Conservation (phyloP, 352 stramenopile genomes). For the Stephanocyclus meneghinianus region DNA sequence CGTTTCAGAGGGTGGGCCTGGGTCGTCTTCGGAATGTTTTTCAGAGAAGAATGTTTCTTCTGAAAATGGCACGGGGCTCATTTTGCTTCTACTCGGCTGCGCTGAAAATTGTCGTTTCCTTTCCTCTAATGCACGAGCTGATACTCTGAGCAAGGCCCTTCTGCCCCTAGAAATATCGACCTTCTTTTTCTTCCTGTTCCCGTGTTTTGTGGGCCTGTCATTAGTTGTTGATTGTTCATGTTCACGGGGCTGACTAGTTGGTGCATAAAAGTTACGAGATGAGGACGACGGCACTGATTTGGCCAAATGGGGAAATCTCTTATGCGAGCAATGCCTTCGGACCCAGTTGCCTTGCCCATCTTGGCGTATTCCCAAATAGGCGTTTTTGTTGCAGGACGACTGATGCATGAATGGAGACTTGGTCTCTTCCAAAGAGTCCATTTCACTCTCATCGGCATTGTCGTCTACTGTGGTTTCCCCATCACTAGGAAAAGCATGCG, state of each 20-base stretch:
- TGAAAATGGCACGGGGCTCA: background rate
- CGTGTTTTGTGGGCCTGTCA: background rate
- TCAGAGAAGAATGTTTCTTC: background rate
- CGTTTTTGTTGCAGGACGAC: constrained; percentile 13
- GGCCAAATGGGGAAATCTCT: constrained; percentile 26
- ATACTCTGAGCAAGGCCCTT: constrained; percentile 61
- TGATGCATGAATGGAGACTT: background rate
- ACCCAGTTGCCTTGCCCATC: constrained; percentile 22
- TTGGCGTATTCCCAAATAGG: constrained; percentile 12
- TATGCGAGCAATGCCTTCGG: constrained; percentile 20
- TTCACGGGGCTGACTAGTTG: background rate
- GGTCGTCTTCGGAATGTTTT: background rate
- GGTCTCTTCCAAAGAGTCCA: background rate
- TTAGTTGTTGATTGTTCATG: constrained; percentile 7
- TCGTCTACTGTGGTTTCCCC: constrained; percentile 31
- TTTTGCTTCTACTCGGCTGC: background rate
- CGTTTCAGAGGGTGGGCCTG: background rate
- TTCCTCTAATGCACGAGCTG: constrained; percentile 48
- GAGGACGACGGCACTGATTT: constrained; percentile 2
- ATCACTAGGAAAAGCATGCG: constrained; percentile 52
- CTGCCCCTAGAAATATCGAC: constrained; percentile 41
- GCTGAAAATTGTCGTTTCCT: constrained; percentile 25
- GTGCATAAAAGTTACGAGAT: background rate
- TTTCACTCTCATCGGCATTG: constrained; percentile 6
- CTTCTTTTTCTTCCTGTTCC: constrained; percentile 10